phyloP scores from a whole-genome alignment of 2,329 filamentous ascomycete genomes.

The Sporothrix euskadiensis region DNA sequence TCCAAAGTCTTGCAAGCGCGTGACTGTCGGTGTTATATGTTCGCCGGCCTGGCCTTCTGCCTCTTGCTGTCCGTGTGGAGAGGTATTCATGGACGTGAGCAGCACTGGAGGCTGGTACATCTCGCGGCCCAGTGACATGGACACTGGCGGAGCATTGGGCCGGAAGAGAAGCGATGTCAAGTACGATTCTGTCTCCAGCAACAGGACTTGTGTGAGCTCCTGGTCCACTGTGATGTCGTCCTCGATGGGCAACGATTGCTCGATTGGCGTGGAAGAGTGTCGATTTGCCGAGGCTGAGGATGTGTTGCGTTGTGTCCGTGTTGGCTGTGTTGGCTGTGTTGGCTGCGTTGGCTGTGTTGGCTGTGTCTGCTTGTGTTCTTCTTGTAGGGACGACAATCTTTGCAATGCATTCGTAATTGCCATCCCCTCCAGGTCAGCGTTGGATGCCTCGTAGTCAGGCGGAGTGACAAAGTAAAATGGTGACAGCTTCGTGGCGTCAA shows the following conservation, averaged over 20 bases:
- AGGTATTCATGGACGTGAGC: background rate
- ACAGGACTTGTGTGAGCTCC: conserved; percentile 15
- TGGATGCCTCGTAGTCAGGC: background rate
- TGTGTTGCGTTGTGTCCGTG: background rate
- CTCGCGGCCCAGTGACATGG: background rate
- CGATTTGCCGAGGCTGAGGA: background rate
- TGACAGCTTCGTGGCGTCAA: background rate
- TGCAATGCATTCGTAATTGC: background rate
- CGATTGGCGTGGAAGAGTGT: background rate
- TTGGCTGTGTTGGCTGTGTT: background rate
- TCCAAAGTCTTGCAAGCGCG: background rate
- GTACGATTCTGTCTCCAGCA: conserved; percentile 13
- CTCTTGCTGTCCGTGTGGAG: background rate
- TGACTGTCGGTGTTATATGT: background rate
- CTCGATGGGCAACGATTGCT: background rate
- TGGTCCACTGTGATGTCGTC: background rate
- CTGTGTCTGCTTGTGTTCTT: background rate
- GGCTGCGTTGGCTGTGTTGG: no score
- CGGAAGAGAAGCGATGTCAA: background rate
- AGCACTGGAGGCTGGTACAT: background rate
- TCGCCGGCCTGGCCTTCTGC: background rate
- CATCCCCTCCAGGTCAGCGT: background rate
- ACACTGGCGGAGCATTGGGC: background rate
- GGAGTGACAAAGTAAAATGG: conserved; percentile 6
- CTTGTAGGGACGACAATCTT: background rate